phyloP scores from a whole-genome alignment of 2,329 filamentous ascomycete species.

The Trichoderma brevicompactum region DNA sequence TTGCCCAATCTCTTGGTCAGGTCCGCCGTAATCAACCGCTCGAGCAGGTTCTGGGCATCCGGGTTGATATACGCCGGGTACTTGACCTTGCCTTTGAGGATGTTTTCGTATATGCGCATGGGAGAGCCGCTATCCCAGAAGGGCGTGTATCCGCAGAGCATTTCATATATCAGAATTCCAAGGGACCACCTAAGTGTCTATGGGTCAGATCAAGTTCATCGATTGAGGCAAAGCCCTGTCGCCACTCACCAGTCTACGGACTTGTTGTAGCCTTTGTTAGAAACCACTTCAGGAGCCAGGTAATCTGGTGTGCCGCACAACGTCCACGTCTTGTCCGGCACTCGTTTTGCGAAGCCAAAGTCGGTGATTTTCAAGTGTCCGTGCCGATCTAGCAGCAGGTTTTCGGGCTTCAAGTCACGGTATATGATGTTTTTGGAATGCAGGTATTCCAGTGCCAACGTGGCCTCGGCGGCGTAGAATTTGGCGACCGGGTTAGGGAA shows the following conservation, averaged over 20 bases:
- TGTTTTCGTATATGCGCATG: constrained; percentile 99
- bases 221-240: not conserved
- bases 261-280: constrained; percentile 99
- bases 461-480: constrained; percentile 98
- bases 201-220: constrained; percentile 17
- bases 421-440: constrained; percentile 97
- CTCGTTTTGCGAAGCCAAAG: constrained; percentile 97
- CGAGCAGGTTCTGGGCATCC: constrained; percentile 89
- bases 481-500: constrained; percentile 99
- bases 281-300: constrained; percentile 96
- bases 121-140: constrained; percentile 98
- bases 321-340: constrained; percentile 99
- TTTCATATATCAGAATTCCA: constrained; percentile 98
- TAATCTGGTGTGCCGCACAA: constrained; percentile 98
- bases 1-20: constrained; percentile 95
- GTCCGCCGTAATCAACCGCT: constrained; percentile 91
- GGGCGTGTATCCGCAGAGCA: constrained; percentile 97
- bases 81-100: constrained; percentile 92
- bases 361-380: constrained; percentile 97
- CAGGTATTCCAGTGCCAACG: constrained; percentile 90
- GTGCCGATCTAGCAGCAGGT: constrained; percentile 86
- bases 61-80: constrained; percentile 95
- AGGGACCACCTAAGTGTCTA: constrained; percentile 85
- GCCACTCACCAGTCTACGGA: constrained; percentile 92
- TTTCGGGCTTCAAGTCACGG: constrained; percentile 94